Conservation (phyloP, 495 filamentous ascomycete genomes). For the Aspergillus olivimuriae region DNA sequence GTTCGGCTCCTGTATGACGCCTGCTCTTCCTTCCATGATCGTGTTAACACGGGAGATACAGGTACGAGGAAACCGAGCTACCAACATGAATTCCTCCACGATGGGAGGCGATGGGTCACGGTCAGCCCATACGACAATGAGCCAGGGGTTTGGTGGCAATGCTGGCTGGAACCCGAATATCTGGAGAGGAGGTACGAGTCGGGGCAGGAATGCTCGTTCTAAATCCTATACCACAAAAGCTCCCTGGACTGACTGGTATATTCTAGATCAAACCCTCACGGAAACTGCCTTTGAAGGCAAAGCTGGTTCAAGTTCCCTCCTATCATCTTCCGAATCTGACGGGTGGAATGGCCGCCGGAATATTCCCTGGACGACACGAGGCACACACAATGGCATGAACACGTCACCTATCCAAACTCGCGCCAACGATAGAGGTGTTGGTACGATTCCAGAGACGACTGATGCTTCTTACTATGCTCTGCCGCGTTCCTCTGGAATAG, state of each 20-base stretch:
- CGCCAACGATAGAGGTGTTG: conserved; percentile 32
- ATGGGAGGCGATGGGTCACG: conserved; percentile 35
- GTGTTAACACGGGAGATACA: conserved; percentile 4
- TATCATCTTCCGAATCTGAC: conserved; percentile 60
- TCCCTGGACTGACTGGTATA: not conserved
- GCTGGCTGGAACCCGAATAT: conserved; percentile 53
- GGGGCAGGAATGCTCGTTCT: too few relatives aligned
- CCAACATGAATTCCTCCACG: conserved; percentile 36
- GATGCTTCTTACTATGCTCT: conserved; percentile 39
- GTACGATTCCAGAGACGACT: conserved; percentile 33
- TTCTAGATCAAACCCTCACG: conserved; percentile 25
- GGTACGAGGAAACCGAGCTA: conserved; percentile 32
- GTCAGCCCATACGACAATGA: conserved; percentile 31
- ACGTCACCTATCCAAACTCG: conserved; percentile 47
- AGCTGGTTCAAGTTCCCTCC: conserved; percentile 59
- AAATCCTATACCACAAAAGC: too few relatives aligned
- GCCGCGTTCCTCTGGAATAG: conserved; percentile 26
- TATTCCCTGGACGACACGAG: conserved; percentile 48
- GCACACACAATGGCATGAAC: conserved; percentile 34
- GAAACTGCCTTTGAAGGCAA: conserved; percentile 41
- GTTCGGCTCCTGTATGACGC: conserved; percentile 4
- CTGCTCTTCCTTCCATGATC: not conserved
- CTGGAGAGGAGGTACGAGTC: conserved; percentile 60
- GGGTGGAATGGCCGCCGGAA: conserved; percentile 42
- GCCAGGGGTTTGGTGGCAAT: conserved; percentile 41